Evolutionary conservation across 805 yeast genomes (phyloP), one percentile per base, ranked within the genome.

Genomic region (Candida ovalis): DNA sequence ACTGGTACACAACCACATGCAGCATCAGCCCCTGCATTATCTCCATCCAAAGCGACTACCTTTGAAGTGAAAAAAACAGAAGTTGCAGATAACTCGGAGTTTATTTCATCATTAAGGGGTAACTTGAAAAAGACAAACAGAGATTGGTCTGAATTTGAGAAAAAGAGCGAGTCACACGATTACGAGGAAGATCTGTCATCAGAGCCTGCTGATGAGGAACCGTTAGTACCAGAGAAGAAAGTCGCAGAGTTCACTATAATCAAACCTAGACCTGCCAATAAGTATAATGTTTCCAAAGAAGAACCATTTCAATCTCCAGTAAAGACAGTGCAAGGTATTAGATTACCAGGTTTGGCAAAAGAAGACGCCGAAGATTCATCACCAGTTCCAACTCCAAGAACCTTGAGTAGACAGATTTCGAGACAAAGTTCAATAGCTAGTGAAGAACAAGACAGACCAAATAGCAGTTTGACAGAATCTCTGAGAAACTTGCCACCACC

Each of bases 401-500:
- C 22, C 12, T 17, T 17, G 17, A 35, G 22, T 21, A 35, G 38
- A 18, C 38, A 35, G 8, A 4, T 43, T 19, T 46, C 48, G 39
- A 45, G 19, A 43, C 46, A 38, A 39, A 21, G 32, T n/a, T 30
- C 43, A n/a, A 15, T 39, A 21, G 22, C 30, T 5, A 30, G 46
- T 17, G 27, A 23, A 10, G 46, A 15, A 4, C 37, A 21, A 10
- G 36, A 25, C 6, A 37, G 18, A 7, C 25, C 36, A 22, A 25
- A n/a, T 35, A 18, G 38, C 17, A 18, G 38, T 32, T 37, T 37
- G 39, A 1, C 25, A 27, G 17, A 40, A 21, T 3, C 35, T 6
- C 4, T 23, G 4, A 44, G 32, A 28, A 23, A 22, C 35, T 51
- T 53, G 25, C 57, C 54, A 2, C 60, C 60, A 5, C 60, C 57